Base-by-base conservation (phyloP, 352 stramenopile species). In the Globisporangium recalcitrans region DNA sequence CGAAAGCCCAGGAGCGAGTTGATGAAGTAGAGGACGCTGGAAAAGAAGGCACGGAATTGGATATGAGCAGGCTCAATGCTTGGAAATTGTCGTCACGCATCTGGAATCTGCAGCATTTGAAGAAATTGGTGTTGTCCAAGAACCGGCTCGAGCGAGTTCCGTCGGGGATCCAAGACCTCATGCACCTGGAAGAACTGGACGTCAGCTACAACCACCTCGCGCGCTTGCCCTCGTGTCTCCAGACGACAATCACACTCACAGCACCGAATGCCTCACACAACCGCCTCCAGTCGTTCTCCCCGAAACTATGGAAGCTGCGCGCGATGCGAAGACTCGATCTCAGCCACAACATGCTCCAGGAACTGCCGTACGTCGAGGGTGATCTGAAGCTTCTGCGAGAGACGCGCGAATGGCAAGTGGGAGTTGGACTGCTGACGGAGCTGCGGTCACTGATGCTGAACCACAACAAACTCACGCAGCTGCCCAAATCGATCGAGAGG, bases 91-190 rank as follows among this genome's bases (percentile, higher is more conserved):
- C 83, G 46, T 78, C 75, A 46, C 80, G 80, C 1, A 79, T 92
- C 29, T 92, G 83, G 83, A 90, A 88, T 53, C 58, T 92, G n/a
- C 63, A 72, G 55, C 60, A 65, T 32, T 53, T 92, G 9, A 61
- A 63, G 19, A 69, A 49, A 7, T 69, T 92, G 9, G 62, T 74
- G 5, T 62, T 92, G 2, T 72, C 68, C 0, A 63, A 77, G 58
- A 92, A 92, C 52, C 61, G 72, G 42, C 69, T 92, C 19, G 48
- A 58, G 8, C 79, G 81, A 2, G 74, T 92, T 46, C 80, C 83
- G n/a, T 90, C 83, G 1, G 81, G 77, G 0, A 77, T 92, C 24
- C 83, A 92, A 56, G 83, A 92, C 36, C 69, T 92, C 42, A 68
- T 75, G 21, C 60, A 70, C 27, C 65, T 92, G 11, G 61, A 85